These are phyloP conservation scores for Clohesyomyces aquaticus DNA, from an alignment of 495 filamentous ascomycete species.

Conservation along the genomic window DNA sequence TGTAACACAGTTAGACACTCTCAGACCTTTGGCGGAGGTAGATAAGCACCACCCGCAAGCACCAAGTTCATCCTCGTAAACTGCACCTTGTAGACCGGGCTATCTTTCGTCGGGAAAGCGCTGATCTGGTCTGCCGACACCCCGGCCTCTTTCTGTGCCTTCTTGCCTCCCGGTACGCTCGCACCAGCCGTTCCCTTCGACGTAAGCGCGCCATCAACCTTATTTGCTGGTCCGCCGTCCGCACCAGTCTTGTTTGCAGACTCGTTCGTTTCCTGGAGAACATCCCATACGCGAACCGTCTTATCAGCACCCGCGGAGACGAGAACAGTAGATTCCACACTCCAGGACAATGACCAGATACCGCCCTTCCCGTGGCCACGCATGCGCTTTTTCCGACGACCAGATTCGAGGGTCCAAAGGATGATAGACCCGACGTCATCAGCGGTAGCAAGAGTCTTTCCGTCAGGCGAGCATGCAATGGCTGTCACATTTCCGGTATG, in stretches of 20 bases:
- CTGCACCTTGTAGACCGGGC: constrained; percentile 87
- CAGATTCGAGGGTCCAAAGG: constrained; percentile 88
- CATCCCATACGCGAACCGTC: constrained; percentile 91
- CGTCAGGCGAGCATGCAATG: constrained; percentile 81
- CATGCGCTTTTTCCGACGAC: constrained; percentile 84
- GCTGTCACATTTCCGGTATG: constrained; percentile 83
- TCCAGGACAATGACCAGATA: constrained; percentile 90
- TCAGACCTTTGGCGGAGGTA: constrained; percentile 52
- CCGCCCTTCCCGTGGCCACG: constrained; percentile 92
- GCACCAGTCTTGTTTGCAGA: constrained; percentile 21
- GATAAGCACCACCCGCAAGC: constrained; percentile 82
- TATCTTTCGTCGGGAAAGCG: constrained; percentile 93
- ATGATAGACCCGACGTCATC: constrained; percentile 84
- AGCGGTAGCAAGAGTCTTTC: constrained; percentile 84
- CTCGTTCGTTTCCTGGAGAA: constrained; percentile 40
- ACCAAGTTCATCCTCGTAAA: constrained; percentile 94
- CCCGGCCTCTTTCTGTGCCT: constrained; percentile 86
- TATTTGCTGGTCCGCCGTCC: constrained; percentile 8
- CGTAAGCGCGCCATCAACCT: constrained; percentile 25
- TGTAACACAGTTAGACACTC: neutral
- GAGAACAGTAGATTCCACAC: constrained; percentile 83
- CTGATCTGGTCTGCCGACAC: constrained; percentile 91
- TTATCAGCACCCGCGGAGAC: constrained; percentile 89
- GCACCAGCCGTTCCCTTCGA: constrained; percentile 48
- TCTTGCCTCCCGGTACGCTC: constrained; percentile 59